phyloP scores from a whole-genome alignment of 148 eudicot genomes.

The Spergularia bocconei region DNA sequence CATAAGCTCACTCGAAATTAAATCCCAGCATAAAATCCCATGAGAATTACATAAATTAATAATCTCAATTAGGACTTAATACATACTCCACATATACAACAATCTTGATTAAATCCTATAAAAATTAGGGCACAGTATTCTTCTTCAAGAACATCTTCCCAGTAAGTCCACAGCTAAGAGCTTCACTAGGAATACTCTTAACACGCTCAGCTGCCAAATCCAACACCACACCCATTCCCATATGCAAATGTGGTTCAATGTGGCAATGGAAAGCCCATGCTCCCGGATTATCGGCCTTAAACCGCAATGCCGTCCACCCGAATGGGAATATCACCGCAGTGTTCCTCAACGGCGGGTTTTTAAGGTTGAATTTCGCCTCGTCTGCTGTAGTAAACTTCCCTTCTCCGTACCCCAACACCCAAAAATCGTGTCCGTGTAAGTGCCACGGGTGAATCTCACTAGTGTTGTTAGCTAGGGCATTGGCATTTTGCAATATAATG shows the following conservation, averaged over 20 bases:
- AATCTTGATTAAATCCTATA: not conserved
- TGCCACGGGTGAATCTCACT: constrained; percentile 95
- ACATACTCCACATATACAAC: too few species aligned
- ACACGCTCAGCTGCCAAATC: constrained; percentile 49
- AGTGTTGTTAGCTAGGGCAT: constrained; percentile 36
- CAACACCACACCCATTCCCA: constrained; percentile 94
- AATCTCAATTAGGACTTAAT: too few species aligned
- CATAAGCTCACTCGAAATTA: too few species aligned
- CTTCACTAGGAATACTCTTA: constrained; percentile 50
- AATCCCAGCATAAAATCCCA: too few species aligned
- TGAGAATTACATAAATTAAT: too few species aligned
- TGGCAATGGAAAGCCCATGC: constrained; percentile 96
- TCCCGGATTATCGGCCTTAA: constrained; percentile 83
- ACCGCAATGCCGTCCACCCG: constrained; percentile 88
- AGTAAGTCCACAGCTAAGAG: constrained; percentile 66
- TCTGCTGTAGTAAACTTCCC: constrained; percentile 49
- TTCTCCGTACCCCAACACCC: constrained; percentile 92
- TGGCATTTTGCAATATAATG: constrained; percentile 76
- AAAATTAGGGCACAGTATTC: constrained; percentile 18
- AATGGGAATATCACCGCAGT: constrained; percentile 68
- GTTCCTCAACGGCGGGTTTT: constrained; percentile 72
- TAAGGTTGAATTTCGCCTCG: constrained; percentile 51
- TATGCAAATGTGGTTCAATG: constrained; percentile 86
- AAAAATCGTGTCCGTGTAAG: constrained; percentile 86
- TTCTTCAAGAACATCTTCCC: constrained; percentile 48